Conservation (phyloP, 2,329 filamentous ascomycete species). For the Cladosporium cucumerinum region DNA sequence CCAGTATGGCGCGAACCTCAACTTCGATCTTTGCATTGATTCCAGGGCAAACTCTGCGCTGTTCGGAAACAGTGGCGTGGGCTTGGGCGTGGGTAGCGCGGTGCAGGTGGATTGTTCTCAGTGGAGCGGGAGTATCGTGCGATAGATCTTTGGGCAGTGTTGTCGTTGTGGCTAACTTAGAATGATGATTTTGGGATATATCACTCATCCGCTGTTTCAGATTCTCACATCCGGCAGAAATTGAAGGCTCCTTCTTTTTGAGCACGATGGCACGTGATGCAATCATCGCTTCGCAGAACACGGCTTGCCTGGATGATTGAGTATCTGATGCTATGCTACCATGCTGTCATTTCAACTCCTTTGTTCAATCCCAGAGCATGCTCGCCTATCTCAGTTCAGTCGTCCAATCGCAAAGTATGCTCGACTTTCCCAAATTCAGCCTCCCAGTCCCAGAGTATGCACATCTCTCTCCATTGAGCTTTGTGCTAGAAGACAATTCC, state of each 20-base stretch:
- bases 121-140: constrained; percentile 23
- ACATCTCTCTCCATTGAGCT: not conserved
- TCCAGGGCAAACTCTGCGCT: constrained; percentile 37
- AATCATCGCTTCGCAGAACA: not conserved
- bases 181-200: not conserved
- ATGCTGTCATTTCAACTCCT: not conserved
- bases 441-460: not conserved
- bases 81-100: constrained; percentile 35
- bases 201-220: not conserved
- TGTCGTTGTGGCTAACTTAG: not conserved
- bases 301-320: not conserved
- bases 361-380: not conserved
- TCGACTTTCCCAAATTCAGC: not conserved
- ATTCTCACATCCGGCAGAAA: not conserved
- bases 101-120: constrained; percentile 29
- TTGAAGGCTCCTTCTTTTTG: not conserved
- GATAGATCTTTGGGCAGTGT: not conserved
- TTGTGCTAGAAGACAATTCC: not conserved
- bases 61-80: constrained; percentile 34
- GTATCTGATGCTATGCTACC: not conserved
- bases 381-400: not conserved
- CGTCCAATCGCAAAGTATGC: not conserved
- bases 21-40: constrained; percentile 43
- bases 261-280: not conserved
- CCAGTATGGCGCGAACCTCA: constrained; percentile 40